Percentiles rank a stretch among this genome's conserved stretches.
Conservation (phyloP, 768 basidiomycete genomes). For the Mycena alexandri region DNA sequence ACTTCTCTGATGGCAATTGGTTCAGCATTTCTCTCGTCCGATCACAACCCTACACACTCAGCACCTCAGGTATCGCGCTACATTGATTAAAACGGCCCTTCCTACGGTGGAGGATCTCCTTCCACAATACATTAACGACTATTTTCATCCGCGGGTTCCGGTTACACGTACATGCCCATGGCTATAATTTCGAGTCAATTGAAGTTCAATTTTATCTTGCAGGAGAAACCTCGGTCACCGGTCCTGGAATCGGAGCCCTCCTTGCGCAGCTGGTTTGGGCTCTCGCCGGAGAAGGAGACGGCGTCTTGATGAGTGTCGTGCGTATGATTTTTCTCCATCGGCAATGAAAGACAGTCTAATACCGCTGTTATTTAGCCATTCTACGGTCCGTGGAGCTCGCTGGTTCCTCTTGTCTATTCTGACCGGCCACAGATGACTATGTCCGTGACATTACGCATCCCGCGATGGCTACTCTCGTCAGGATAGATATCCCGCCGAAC, state of each 20-base stretch:
- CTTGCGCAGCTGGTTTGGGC: conserved; percentile 36
- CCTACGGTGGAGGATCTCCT: conserved; percentile 37
- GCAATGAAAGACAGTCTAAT: not conserved
- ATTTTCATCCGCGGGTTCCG: conserved; percentile 29
- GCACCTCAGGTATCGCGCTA: conserved; percentile 32
- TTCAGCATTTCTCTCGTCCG: conserved; percentile 29
- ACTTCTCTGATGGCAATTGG: not conserved
- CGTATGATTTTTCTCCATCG: not conserved
- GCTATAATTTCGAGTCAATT: not conserved
- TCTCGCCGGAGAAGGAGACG: conserved; percentile 31
- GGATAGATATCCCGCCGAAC: conserved; percentile 18
- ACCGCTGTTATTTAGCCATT: conserved; percentile 10
- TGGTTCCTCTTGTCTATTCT: not conserved
- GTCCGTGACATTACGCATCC: conserved; percentile 35
- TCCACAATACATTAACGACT: conserved; percentile 37
- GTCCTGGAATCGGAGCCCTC: conserved; percentile 33
- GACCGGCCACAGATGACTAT: conserved; percentile 31
- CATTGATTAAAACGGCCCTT: conserved; percentile 30
- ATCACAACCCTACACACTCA: conserved; percentile 18
- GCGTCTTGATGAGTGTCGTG: conserved; percentile 35
- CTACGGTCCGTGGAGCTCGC: conserved; percentile 8
- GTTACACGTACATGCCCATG: conserved; percentile 25
- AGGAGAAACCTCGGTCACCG: conserved; percentile 36
- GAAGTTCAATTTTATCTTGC: not conserved
- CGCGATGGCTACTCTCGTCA: conserved; percentile 13